Evolutionary conservation across 2,329 filamentous ascomycete species (phyloP).

Genomic region (Penicillium sp.): DNA sequence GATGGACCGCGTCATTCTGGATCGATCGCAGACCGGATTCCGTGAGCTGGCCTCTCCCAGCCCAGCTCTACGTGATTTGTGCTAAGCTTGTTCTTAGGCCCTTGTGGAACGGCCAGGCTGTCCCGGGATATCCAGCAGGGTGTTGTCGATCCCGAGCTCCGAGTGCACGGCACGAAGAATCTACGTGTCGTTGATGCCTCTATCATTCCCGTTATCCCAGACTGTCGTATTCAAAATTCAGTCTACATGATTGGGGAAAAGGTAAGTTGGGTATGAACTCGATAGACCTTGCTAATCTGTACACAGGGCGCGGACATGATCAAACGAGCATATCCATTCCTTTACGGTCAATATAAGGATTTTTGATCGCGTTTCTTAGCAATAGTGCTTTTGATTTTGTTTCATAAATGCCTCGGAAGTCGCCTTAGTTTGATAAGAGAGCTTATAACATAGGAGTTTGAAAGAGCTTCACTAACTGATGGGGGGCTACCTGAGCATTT

Average conservation of each 20-base stretch:
- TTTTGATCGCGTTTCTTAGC: too few species aligned
- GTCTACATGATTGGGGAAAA: slow-evolving; percentile 40
- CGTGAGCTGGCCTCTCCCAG: slow-evolving; percentile 1
- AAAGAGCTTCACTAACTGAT: too few species aligned
- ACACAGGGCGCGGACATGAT: not conserved
- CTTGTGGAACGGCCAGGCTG: slow-evolving; percentile 55
- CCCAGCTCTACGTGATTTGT: not conserved
- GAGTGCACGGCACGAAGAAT: slow-evolving; percentile 52
- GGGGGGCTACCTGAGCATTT: too few species aligned
- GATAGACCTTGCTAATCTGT: not conserved
- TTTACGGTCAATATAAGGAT: not conserved
- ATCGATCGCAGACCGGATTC: slow-evolving; percentile 52
- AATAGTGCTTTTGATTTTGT: too few species aligned
- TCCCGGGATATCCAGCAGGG: slow-evolving; percentile 50
- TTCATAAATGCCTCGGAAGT: too few species aligned
- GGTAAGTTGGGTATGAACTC: not conserved
- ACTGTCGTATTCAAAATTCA: slow-evolving; percentile 57
- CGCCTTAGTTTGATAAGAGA: too few species aligned
- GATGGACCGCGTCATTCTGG: slow-evolving; percentile 56
- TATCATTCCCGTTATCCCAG: slow-evolving; percentile 52
- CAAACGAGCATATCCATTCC: not conserved
- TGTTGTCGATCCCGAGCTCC: slow-evolving; percentile 51
- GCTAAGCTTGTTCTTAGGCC: slow-evolving; percentile 31
- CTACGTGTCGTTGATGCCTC: slow-evolving; percentile 56
- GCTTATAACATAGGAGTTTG: too few species aligned